Evolutionary conservation across 2,329 filamentous ascomycete species (phyloP), one percentile per base, ranked within the genome.

Genomic region (Beauveria australis): DNA sequence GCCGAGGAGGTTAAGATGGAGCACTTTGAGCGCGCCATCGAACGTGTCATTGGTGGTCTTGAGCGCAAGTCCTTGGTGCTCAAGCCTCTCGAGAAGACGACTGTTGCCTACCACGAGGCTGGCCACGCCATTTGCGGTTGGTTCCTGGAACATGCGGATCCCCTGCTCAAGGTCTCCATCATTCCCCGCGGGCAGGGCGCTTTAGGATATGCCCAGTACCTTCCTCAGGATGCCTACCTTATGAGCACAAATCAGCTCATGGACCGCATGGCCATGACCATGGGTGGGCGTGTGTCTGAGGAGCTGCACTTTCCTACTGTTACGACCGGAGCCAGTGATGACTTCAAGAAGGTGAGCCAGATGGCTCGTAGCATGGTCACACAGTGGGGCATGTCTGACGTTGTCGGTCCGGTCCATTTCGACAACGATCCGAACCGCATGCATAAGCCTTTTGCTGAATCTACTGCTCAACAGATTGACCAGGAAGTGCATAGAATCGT

Each of bases 211-310:
- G 94, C 94, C 1, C 94, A 99, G 75, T 97, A 97, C 73, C 83
- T 99, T n/a, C 94, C 94, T 1, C 82, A 88, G 24, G 94, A 99
- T 71, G 91, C 91, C 9, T 97, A 97, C 74, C 83, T 99, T 65
- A 94, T 99, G 92, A 96, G 89, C 70, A 88, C 91, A 65, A 88
- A 92, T 72, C 94, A 99, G 76, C 81, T 99, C 47, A 96, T 97
- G 91, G 94, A 99, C 74, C 92, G 94, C 67, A 99, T 99, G 94
- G 94, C 94, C 65, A 99, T 99, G 94, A 97, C 93, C 2, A 87
- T 99, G 60, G 94, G 92, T 67, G 94, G 94, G 1, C 91, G 94
- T 66, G 89, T 99, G 26, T 94, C 89, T 22, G 94, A 99, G 76
- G 94, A 99, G 75, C 78, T 99, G 8, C 93, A 99, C 77, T 99